Evolutionary conservation across 257 asterid genomes (phyloP), one percentile per base, ranked within the genome.

Genomic region (Verbena officinalis): DNA sequence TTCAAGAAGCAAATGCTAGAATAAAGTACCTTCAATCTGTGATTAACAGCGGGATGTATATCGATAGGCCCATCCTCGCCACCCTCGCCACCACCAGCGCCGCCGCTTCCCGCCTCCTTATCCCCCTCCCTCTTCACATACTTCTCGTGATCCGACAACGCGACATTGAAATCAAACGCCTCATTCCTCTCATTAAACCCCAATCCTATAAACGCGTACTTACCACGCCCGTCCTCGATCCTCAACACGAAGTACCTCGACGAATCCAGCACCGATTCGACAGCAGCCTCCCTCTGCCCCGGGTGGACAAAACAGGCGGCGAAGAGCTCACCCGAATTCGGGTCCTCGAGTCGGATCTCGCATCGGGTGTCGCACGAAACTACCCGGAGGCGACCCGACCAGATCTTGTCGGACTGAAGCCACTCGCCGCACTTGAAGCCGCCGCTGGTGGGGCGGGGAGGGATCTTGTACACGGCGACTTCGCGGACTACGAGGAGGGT

Each of bases 321-420:
- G 59, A 86, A 86, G 1, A 86, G 84, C 55, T 86, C 90, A 0
- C 84, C 88, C 33, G 95, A 81, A 33, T 72, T 81, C 6, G 95
- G 90, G 70, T 83, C 88, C 73, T 81, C 88, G 5, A 83, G 71
- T 1, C 87, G 86, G 84, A 86, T 86, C 90, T 86, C 94, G 62
- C 90, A 86, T 1, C 86, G 87, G 38, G 69, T 52, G 17, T 76
- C 67, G 58, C 90, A 81, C 7, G 95, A 86, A 1, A 86, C 95
- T 7, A 86, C 88, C 10, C 90, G 79, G 27, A 86, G 78, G 5
- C 95, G 82, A 55, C 88, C 95, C 9, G 90, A 56, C 90, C 95
- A 86, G 88, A 86, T 86, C 86, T 86, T 86, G 50, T 86, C 95
- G 39, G 94, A 81, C 68, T 86, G 90, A 13, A 86, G 71, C 94